Evolutionary conservation across 192 early-diverging fungal species (phyloP), one percentile per base, ranked within the genome.

Genomic region (Nowakowskiella sp.): DNA sequence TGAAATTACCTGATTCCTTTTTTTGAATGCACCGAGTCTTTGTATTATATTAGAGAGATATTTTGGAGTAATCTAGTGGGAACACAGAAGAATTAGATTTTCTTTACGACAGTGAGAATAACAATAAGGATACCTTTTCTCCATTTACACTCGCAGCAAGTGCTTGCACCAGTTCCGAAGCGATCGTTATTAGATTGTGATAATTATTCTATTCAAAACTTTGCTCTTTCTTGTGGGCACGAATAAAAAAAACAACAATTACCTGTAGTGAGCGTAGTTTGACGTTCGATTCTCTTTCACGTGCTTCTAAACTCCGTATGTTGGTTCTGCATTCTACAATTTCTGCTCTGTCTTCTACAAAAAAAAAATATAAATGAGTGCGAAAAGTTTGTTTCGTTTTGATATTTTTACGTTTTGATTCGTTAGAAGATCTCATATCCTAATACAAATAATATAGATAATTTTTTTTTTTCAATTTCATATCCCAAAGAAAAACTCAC

Each of bases 161-260:
- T 10, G 70, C 70, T 42, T 70, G 67, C 0, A 79, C 73, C 34
- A 79, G 64, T 47, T 79, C 77, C 3, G 65, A 61, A 2, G 77
- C 67, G n/a, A 79, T 70, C 34, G 71, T 60, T 8, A 79, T 64
- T 19, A 79, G 42, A 53, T 73, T 74, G 44, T 79, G 77, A 49
- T 79, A 76, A 45, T 74, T 74, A 13, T 29, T 45, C 51, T 73
- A 50, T n/a, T 24, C 31, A 2, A 39, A 39, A 39, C 13, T 13
- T 39, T 13, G 19, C 19, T 32, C 9, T 4, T n/a, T n/a, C n/a
- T n/a, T n/a, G n/a, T n/a, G n/a, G n/a, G n/a, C n/a, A n/a, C n/a
- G n/a, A 24, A 23, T 36, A 28, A 9, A 6, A 42, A 21, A 39
- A 34, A 31, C 7, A 33, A 16, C 13, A 54, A n/a, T 7, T 31